A percentile compares a stretch with the other conserved stretches of the same genome.
phyloP scores from a whole-genome alignment of 495 filamentous ascomycete species.

The Hypoxylon crocopeplum region DNA sequence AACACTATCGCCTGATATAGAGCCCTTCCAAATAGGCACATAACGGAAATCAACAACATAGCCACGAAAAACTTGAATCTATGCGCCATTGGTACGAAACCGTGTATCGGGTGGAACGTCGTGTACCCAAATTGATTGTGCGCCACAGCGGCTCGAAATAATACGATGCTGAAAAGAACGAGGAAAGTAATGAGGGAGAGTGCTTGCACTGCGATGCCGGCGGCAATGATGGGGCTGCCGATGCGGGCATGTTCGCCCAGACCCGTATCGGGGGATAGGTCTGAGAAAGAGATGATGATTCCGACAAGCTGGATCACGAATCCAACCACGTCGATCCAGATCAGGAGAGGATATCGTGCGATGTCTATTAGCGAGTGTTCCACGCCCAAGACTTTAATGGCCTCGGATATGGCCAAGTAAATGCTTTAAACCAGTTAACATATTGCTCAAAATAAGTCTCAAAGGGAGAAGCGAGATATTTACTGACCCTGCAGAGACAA shows the following conservation, averaged over 20 bases:
- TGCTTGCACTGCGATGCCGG: constrained; percentile 21
- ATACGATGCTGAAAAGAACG: constrained; percentile 15
- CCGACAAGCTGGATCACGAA: constrained; percentile 27
- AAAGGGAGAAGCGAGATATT: background rate
- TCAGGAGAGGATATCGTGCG: constrained; percentile 14
- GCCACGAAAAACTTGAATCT: constrained; percentile 35
- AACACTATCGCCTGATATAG: constrained; percentile 26
- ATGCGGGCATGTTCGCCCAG: constrained; percentile 15
- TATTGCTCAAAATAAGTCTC: background rate
- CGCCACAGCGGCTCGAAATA: constrained; percentile 25
- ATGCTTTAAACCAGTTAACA: constrained; percentile 23
- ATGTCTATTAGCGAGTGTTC: constrained; percentile 28
- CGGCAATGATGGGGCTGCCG: constrained; percentile 30
- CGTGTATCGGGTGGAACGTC: constrained; percentile 31
- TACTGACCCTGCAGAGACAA: constrained; percentile 29
- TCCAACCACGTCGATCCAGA: constrained; percentile 27
- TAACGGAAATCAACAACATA: constrained; percentile 24
- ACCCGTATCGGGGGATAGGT: constrained; percentile 26
- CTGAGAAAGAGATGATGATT: constrained; percentile 33
- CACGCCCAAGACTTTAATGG: constrained; percentile 25
- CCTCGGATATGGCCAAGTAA: constrained; percentile 26
- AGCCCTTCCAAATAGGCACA: constrained; percentile 24
- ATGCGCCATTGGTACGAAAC: constrained; percentile 29
- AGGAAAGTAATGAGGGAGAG: constrained; percentile 25
- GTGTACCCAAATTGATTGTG: constrained; percentile 30